Evolutionary conservation across 257 asterid species (phyloP), one percentile per base, ranked within the genome.

Genomic region (Gentiana dahurica): DNA sequence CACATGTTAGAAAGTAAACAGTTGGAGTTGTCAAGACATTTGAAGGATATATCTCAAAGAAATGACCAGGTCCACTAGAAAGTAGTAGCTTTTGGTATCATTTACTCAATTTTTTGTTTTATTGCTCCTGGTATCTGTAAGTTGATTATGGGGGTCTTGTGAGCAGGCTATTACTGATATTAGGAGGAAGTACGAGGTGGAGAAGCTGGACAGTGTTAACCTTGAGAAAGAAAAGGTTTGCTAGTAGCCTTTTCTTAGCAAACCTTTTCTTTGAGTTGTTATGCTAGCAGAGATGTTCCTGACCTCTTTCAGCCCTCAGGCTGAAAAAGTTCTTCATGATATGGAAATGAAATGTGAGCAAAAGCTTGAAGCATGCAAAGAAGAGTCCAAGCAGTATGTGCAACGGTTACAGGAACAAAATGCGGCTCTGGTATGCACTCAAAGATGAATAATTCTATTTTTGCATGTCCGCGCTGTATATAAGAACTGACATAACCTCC

Each of bases 41-140:
- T 92, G 80, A 92, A 92, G 73, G 99, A 92, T 75, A 83, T 92
- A 72, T 92, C 99, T 61, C 95, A 76, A 73, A 83, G 78, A 70
- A 92, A 88, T 74, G 98, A 92, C 68, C 90, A 83, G 97, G 98
- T 87, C 54, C 54, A 54, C 49, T 61, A 48, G 60, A 58, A 65
- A 6, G 60, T 52, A 53, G 54, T 48, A 49, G 54, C 24, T 34
- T 45, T 56, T 56, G 13, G 13, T 4, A 24, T 36, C 39, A 4
- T 1, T 60, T 37, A n/a, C 45, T 53, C 7, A 15, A 15, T 53
- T 11, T 60, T 43, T 54, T 59, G 51, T 64, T 50, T 62, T 62
- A 51, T 47, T 55, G 54, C 9, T 50, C 50, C 61, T 54, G 41
- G 65, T 59, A 55, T 15, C 58, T 54, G 61, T 53, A 35, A 66